phyloP scores from a whole-genome alignment of 148 eudicot genomes.

The Rhododendron simsii region DNA sequence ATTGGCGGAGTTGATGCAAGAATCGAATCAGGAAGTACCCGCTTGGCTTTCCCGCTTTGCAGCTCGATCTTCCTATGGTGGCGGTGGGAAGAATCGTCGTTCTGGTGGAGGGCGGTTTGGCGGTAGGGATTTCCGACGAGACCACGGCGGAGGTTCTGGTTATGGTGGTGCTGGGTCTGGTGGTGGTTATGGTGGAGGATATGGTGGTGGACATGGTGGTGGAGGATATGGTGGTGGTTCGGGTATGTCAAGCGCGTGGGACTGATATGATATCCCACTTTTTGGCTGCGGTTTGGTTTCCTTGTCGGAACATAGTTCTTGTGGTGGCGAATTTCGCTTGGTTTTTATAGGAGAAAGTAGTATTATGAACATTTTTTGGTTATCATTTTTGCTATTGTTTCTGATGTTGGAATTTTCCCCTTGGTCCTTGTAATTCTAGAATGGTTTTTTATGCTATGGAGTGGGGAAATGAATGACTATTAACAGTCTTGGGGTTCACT shows the following conservation, averaged over 20 bases:
- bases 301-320: background rate
- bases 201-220: background rate
- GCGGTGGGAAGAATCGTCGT: conserved; percentile 28
- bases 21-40: conserved; percentile 44
- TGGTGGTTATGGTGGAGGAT: background rate
- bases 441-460: background rate
- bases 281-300: background rate
- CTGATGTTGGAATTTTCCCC: background rate
- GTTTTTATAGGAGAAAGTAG: background rate
- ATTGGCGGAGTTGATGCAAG: conserved; percentile 41
- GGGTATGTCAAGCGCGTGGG: background rate
- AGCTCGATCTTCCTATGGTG: conserved; percentile 26
- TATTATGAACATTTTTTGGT: background rate
- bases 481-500: conserved; percentile 1
- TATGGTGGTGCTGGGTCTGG: background rate
- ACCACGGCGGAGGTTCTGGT: conserved; percentile 23
- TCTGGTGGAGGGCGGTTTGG: conserved; percentile 52
- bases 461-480: background rate
- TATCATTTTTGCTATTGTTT: background rate
- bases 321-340: background rate
- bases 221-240: background rate
- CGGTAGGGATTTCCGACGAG: conserved; percentile 47
- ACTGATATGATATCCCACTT: background rate
- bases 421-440: background rate
- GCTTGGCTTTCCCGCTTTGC: conserved; percentile 41